A percentile compares a stretch with the other conserved stretches of the same genome.
These are phyloP conservation scores for Graphiopsis chlorocephala DNA, from an alignment of 2,329 filamentous ascomycete species.

Conservation along the genomic window DNA sequence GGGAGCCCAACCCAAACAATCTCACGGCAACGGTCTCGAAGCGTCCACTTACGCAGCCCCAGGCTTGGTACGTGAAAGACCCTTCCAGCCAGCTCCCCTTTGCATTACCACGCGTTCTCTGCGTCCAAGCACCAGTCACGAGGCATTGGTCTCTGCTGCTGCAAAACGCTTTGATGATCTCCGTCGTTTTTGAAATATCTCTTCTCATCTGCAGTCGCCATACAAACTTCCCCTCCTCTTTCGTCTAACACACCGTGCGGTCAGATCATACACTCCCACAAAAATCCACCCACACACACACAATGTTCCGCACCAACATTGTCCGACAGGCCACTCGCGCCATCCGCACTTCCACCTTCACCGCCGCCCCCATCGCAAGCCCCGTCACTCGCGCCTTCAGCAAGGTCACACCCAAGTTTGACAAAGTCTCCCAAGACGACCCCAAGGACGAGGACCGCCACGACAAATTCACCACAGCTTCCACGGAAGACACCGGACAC, in stretches of 20 bases:
- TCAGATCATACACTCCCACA: background rate
- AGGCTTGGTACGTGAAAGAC: constrained; percentile 15
- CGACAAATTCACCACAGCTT: constrained; percentile 34
- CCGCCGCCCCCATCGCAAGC: constrained; percentile 20
- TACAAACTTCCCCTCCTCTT: background rate
- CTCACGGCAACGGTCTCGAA: background rate
- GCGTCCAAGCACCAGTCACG: constrained; percentile 11
- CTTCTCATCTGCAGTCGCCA: background rate
- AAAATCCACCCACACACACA: background rate
- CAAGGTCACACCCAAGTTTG: constrained; percentile 19
- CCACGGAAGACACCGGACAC: constrained; percentile 40
- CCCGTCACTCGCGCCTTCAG: constrained; percentile 25
- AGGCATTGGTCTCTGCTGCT: constrained; percentile 3
- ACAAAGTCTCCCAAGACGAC: constrained; percentile 25
- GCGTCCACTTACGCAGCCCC: background rate
- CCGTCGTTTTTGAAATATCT: background rate
- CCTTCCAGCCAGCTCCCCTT: background rate
- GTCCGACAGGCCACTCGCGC: constrained; percentile 32
- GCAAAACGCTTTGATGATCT: background rate
- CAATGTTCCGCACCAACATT: constrained; percentile 34
- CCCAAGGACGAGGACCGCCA: constrained; percentile 31
- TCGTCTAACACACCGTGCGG: background rate
- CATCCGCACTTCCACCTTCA: constrained; percentile 21
- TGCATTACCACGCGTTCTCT: background rate
- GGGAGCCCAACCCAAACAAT: constrained; percentile 2